Evolutionary conservation across 2,329 filamentous ascomycete species (phyloP).

Genomic region (Pezicula radicicola): DNA sequence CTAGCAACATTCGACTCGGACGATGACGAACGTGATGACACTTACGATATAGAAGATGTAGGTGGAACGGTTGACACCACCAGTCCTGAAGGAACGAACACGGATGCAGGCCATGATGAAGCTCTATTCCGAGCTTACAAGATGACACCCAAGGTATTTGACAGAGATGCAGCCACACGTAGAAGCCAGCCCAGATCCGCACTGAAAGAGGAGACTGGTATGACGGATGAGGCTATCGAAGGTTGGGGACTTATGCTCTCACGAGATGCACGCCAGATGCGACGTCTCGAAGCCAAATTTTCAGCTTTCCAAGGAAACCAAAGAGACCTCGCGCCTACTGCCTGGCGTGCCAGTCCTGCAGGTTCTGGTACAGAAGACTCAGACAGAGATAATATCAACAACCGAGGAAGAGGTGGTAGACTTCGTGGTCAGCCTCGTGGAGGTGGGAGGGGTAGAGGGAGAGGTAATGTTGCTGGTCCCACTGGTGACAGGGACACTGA

Average conservation of each 20-base stretch:
- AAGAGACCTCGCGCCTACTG: conserved; percentile 58
- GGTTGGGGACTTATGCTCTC: conserved; percentile 88
- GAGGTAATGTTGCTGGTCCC: conserved; percentile 62
- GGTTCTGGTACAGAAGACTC: conserved; percentile 57
- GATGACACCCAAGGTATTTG: conserved; percentile 62
- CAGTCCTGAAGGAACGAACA: conserved; percentile 42
- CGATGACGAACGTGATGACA: conserved; percentile 95
- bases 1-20: conserved; percentile 88
- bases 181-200: conserved; percentile 58
- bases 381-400: conserved; percentile 41
- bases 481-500: conserved; percentile 70
- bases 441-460: conserved; percentile 47
- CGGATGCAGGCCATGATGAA: conserved; percentile 54
- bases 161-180: conserved; percentile 67
- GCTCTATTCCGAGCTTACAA: conserved; percentile 71
- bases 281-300: conserved; percentile 69
- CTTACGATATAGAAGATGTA: conserved; percentile 89
- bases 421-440: conserved; percentile 41
- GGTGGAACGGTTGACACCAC: conserved; percentile 78
- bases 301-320: conserved; percentile 65
- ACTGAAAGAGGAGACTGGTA: conserved; percentile 72
- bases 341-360: conserved; percentile 56
- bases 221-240: conserved; percentile 93
- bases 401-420: conserved; percentile 43
- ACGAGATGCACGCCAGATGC: conserved; percentile 66